phyloP scores from a whole-genome alignment of 2,329 filamentous ascomycete species.

The Colletotrichum aenigma region DNA sequence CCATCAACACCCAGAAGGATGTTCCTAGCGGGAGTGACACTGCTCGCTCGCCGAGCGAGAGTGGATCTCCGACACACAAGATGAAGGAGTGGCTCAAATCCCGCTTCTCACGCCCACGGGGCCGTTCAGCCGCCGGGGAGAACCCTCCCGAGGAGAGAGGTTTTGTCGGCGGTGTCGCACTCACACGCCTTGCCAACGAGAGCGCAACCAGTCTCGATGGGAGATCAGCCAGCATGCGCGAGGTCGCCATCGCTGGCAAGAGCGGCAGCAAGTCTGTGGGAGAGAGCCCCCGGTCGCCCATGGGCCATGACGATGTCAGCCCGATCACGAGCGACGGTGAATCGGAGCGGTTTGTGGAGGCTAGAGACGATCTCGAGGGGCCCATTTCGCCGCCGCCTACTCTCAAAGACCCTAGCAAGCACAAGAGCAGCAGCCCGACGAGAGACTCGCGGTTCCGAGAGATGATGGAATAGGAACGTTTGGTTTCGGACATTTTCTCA shows the following conservation, averaged over 20 bases:
- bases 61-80: conserved; percentile 35
- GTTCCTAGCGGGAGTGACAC: not conserved
- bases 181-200: conserved; percentile 43
- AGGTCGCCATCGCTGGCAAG: conserved; percentile 50
- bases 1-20: conserved; percentile 22
- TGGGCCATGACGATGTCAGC: conserved; percentile 38
- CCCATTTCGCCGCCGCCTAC: conserved; percentile 42
- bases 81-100: conserved; percentile 62
- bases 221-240: conserved; percentile 46
- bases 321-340: conserved; percentile 33
- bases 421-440: conserved; percentile 55
- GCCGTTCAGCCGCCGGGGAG: conserved; percentile 43
- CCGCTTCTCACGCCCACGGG: conserved; percentile 47
- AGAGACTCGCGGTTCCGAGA: conserved; percentile 65
- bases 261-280: conserved; percentile 31
- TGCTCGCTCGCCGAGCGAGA: conserved; percentile 20
- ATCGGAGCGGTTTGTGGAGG: conserved; percentile 49
- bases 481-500: not conserved
- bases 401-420: conserved; percentile 34
- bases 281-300: conserved; percentile 7
- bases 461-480: conserved; percentile 44
- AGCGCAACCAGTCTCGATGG: conserved; percentile 49
- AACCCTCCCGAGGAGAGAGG: conserved; percentile 32
- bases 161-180: conserved; percentile 56
- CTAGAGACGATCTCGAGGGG: conserved; percentile 29